Evolutionary conservation across 2,329 filamentous ascomycete species (phyloP).

Genomic region (Colletotrichum trifolii): DNA sequence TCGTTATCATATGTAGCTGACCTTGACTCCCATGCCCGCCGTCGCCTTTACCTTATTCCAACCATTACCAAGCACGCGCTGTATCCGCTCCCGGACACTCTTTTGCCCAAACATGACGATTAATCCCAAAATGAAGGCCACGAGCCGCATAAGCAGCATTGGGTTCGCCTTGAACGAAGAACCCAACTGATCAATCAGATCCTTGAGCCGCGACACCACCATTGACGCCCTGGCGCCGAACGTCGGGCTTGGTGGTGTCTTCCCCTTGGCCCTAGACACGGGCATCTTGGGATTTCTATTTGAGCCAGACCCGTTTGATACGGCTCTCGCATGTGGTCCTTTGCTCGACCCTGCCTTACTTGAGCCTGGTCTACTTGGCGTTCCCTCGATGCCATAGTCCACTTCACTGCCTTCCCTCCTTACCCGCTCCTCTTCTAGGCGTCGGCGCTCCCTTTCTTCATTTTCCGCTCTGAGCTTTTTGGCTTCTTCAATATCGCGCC

Average conservation of each 20-base stretch:
- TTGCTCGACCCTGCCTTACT: conserved; percentile 50
- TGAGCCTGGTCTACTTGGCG: conserved; percentile 51
- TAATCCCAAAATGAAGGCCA: conserved; percentile 85
- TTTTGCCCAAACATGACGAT: conserved; percentile 79
- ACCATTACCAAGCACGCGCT: conserved; percentile 72
- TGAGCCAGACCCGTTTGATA: conserved; percentile 47
- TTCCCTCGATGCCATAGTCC: conserved; percentile 76
- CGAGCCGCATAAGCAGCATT: conserved; percentile 66
- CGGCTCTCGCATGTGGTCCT: conserved; percentile 44
- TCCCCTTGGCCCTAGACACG: conserved; percentile 44
- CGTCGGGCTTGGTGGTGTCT: conserved; percentile 48
- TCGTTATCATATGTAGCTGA: conserved; percentile 84
- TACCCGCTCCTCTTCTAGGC: conserved; percentile 65
- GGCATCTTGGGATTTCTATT: conserved; percentile 41
- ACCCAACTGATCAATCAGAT: conserved; percentile 62
- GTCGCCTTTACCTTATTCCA: conserved; percentile 88
- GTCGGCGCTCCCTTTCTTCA: conserved; percentile 64
- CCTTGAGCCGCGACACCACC: conserved; percentile 63
- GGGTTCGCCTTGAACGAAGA: conserved; percentile 67
- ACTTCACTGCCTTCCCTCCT: conserved; percentile 67
- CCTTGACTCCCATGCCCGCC: conserved; percentile 95
- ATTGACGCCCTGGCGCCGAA: conserved; percentile 61
- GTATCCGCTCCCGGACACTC: conserved; percentile 79
- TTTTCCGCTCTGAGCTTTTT: conserved; percentile 67
- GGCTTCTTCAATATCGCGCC: conserved; percentile 67